Evolutionary conservation across 2,329 filamentous ascomycete genomes (phyloP).

Genomic region (Venturia nashicola): DNA sequence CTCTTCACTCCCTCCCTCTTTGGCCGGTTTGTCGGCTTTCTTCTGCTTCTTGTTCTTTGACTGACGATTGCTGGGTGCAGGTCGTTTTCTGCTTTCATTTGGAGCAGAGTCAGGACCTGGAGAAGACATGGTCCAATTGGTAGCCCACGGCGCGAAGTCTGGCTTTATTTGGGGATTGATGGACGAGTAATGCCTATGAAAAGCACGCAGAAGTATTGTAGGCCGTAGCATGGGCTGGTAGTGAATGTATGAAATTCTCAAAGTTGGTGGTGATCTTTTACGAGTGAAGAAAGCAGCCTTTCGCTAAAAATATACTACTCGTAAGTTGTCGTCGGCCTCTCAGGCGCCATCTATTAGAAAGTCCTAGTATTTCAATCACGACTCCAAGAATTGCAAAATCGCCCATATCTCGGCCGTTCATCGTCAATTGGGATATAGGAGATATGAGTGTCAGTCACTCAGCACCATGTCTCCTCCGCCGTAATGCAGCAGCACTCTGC

Average conservation of each 20-base stretch:
- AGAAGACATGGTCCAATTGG: background rate
- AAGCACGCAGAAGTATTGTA: background rate
- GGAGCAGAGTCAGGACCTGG: background rate
- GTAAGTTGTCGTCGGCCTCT: background rate
- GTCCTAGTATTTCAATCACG: background rate
- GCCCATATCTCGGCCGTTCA: background rate
- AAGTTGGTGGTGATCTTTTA: too few relatives aligned
- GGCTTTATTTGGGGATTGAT: background rate
- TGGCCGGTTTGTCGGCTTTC: conserved; percentile 18
- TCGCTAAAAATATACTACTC: background rate
- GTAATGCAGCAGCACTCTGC: conserved; percentile 9
- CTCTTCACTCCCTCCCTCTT: conserved; percentile 36
- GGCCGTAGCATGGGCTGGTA: background rate
- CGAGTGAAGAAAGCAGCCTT: background rate
- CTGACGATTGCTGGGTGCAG: background rate
- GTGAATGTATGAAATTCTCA: background rate
- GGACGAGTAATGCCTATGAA: too few relatives aligned
- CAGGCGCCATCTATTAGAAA: background rate
- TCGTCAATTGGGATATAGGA: background rate
- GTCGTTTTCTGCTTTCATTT: background rate
- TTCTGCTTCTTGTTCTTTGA: conserved; percentile 9
- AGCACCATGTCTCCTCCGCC: conserved; percentile 26
- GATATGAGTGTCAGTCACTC: conserved; percentile 30
- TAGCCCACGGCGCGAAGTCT: background rate
- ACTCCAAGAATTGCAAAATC: background rate